Evolutionary conservation across 768 basidiomycete genomes (phyloP).

Genomic region (Boletus subparvulus): DNA sequence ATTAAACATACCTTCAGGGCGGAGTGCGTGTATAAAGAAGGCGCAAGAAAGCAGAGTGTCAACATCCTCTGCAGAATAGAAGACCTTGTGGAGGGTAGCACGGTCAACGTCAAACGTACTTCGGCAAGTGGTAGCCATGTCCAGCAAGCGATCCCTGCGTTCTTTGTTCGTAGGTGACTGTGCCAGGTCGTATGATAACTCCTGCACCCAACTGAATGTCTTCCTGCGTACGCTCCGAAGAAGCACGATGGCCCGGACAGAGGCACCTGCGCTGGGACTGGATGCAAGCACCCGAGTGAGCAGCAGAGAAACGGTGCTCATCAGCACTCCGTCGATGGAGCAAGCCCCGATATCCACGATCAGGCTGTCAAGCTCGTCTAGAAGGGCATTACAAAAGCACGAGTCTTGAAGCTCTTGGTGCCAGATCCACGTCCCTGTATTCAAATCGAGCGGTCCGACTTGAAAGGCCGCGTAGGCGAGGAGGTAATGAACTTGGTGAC

Average conservation of each 20-base stretch:
- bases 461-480: not conserved
- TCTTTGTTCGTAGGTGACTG: not conserved
- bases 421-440: not conserved
- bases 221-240: not conserved
- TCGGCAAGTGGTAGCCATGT: not conserved
- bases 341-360: not conserved
- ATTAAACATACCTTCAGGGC: not conserved
- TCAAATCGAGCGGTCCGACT: slow-evolving; percentile 24
- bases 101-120: not conserved
- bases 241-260: not conserved
- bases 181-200: not conserved
- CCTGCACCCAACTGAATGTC: not conserved
- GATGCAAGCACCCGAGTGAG: not conserved
- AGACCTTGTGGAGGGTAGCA: not conserved
- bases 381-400: not conserved
- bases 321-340: not conserved
- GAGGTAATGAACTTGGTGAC: not conserved
- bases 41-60: not conserved
- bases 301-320: not conserved
- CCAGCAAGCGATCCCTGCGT: not conserved
- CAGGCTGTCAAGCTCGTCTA: not conserved
- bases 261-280: not conserved
- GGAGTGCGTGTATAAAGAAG: not conserved
- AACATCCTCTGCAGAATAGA: not conserved
- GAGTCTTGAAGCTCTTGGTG: not conserved